Conservation (phyloP, 1,284 basidiomycete species). For the Naganishia sp. region DNA sequence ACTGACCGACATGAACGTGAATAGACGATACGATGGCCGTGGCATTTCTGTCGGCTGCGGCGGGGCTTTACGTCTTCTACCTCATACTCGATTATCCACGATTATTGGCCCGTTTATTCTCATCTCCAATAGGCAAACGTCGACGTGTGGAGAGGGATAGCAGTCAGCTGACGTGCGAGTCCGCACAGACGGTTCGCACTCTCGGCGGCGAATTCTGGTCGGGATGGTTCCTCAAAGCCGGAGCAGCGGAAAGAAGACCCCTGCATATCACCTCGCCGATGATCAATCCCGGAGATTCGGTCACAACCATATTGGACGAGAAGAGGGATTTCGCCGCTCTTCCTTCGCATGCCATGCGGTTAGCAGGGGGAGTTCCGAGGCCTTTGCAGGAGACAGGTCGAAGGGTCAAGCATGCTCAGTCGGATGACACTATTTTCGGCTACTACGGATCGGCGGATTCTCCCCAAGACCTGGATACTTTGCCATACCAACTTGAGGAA, state of each 20-base stretch:
- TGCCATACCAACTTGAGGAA: slow-evolving; percentile 10
- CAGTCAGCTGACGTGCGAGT: not conserved
- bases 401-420: not conserved
- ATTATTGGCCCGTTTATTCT: slow-evolving; percentile 49
- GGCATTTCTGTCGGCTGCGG: slow-evolving; percentile 38
- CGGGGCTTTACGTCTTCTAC: slow-evolving; percentile 40
- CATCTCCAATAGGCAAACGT: slow-evolving; percentile 37
- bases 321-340: not conserved
- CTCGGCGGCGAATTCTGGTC: slow-evolving; percentile 27
- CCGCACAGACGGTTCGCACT: not conserved
- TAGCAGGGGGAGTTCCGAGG: not conserved
- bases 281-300: not conserved
- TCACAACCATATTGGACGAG: not conserved
- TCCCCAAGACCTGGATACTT: slow-evolving; percentile 5
- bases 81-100: slow-evolving; percentile 45
- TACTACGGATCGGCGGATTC: slow-evolving; percentile 22
- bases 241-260: slow-evolving; percentile 1
- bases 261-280: slow-evolving; percentile 10
- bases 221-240: slow-evolving; percentile 27
- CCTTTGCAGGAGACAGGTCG: not conserved
- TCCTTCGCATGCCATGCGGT: not conserved
- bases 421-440: slow-evolving; percentile 18
- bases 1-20: not conserved
- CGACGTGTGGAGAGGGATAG: slow-evolving; percentile 10
- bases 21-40: slow-evolving; percentile 28